These are phyloP conservation scores for Furculomyces boomerangus DNA, from an alignment of 371 early-diverging fungal species.

Conservation along the genomic window DNA sequence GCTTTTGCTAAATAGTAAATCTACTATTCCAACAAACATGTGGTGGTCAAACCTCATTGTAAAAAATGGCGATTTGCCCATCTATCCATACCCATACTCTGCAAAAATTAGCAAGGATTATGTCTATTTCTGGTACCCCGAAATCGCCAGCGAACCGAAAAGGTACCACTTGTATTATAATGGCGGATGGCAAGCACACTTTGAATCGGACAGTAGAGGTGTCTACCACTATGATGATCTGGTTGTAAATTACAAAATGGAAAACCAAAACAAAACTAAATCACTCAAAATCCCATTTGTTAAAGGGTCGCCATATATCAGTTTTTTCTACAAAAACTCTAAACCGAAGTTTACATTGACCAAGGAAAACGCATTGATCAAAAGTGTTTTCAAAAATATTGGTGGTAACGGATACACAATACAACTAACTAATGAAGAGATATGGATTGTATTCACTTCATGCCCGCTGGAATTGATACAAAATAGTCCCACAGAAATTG, in stretches of 20 bases:
- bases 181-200: constrained; percentile 13
- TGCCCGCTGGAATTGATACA: background rate
- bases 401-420: background rate
- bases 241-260: constrained; percentile 10
- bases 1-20: background rate
- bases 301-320: background rate
- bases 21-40: constrained; percentile 18
- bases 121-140: constrained; percentile 13
- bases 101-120: constrained; percentile 7
- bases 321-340: background rate
- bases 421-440: background rate
- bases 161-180: constrained; percentile 13
- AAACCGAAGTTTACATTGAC: background rate
- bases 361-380: background rate
- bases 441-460: background rate
- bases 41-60: constrained; percentile 30
- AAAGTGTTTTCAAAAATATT: background rate
- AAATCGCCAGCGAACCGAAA: constrained; percentile 3
- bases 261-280: background rate
- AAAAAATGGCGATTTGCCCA: constrained; percentile 16
- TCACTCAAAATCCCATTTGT: constrained; percentile 5
- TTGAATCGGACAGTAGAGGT: background rate
- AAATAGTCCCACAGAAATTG: background rate
- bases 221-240: constrained; percentile 7
- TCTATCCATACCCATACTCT: constrained; percentile 22